Conservation (phyloP, 169 alveolate genomes). For the Plasmodium adleri region DNA sequence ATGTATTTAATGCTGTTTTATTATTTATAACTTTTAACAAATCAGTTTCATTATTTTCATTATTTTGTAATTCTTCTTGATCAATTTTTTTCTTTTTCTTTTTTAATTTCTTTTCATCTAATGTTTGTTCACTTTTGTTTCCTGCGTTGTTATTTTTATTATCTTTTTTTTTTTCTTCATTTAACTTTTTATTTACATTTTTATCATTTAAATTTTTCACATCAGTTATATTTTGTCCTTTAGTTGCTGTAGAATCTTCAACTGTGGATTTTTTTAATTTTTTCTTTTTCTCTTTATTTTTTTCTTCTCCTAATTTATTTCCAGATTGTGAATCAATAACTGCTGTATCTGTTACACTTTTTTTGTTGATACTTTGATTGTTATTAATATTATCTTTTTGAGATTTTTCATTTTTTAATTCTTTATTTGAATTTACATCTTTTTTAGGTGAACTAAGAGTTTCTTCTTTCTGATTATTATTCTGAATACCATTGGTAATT, state of each 20-base stretch:
- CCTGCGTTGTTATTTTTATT: slow-evolving; percentile 7
- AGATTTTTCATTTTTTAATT: slow-evolving; percentile 32
- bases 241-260: background rate
- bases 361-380: background rate
- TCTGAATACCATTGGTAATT: slow-evolving; percentile 47
- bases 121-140: slow-evolving; percentile 8
- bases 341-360: background rate
- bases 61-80: slow-evolving; percentile 5
- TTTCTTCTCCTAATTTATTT: slow-evolving; percentile 28
- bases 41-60: background rate
- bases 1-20: background rate
- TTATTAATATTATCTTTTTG: slow-evolving; percentile 1
- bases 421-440: slow-evolving; percentile 25
- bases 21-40: slow-evolving; percentile 5
- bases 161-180: slow-evolving; percentile 16
- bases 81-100: slow-evolving; percentile 44
- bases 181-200: background rate
- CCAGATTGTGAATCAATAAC: background rate
- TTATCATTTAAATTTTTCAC: background rate
- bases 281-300: slow-evolving; percentile 19
- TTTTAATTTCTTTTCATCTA: slow-evolving; percentile 25
- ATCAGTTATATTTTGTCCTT: slow-evolving; percentile 20
- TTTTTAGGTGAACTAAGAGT: slow-evolving; percentile 15
- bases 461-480: slow-evolving; percentile 34
- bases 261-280: slow-evolving; percentile 6